Conservation (phyloP, 1,139 yeast genomes). For the Geotrichum citri-aurantii region DNA sequence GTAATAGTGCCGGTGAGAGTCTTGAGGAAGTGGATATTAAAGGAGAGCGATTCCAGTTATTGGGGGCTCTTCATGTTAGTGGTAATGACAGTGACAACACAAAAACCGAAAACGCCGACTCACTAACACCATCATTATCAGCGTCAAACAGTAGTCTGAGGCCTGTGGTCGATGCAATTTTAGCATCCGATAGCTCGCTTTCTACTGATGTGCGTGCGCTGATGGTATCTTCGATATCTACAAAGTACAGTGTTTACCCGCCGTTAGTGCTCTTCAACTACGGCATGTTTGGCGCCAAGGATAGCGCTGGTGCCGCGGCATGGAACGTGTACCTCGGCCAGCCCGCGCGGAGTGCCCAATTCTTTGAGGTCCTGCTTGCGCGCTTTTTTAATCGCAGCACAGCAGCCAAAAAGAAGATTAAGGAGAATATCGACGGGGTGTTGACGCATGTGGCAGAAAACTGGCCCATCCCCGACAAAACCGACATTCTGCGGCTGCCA, state of each 20-base stretch:
- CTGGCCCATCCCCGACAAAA: conserved; percentile 53
- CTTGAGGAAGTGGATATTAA: conserved; percentile 8
- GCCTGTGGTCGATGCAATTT: neutral
- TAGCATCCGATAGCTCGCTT: neutral
- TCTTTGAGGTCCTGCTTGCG: conserved; percentile 4
- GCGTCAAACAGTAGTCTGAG: neutral
- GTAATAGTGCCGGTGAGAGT: neutral
- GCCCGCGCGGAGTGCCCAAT: conserved; percentile 1
- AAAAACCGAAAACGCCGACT: conserved; percentile 23
- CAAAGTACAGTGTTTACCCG: conserved; percentile 57
- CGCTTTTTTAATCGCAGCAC: conserved; percentile 9
- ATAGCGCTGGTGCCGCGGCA: conserved; percentile 35
- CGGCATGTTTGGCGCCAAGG: conserved; percentile 20
- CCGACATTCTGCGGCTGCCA: conserved; percentile 17
- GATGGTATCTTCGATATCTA: conserved; percentile 35
- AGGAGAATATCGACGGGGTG: conserved; percentile 27
- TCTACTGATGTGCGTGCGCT: neutral
- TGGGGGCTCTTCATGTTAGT: neutral
- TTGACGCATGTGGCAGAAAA: conserved; percentile 68
- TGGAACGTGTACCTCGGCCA: conserved; percentile 34
- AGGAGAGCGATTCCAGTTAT: conserved; percentile 4
- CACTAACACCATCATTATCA: conserved; percentile 1
- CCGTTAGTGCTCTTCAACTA: conserved; percentile 57
- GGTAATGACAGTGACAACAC: conserved; percentile 19
- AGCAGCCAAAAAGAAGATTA: conserved; percentile 31